A percentile compares a stretch with the other conserved stretches of the same genome.
Conservation (phyloP, 129 eudicot genomes). For the Gnaphalium uliginosum region DNA sequence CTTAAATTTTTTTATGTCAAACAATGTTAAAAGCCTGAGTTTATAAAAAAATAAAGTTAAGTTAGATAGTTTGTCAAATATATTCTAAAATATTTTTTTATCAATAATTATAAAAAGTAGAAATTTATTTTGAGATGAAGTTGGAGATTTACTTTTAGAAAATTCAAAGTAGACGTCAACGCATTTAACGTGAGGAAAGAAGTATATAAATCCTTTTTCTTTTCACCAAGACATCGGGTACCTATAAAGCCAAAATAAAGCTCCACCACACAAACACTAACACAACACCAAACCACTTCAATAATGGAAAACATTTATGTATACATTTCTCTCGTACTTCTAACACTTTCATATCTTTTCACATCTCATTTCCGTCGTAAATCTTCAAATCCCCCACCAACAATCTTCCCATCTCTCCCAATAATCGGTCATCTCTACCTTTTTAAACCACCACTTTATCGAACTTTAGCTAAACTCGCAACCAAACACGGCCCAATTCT, state of each 20-base stretch:
- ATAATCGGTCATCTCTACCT: conserved; percentile 55
- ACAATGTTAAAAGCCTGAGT: too few relatives aligned
- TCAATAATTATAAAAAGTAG: too few relatives aligned
- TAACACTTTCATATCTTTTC: conserved; percentile 21
- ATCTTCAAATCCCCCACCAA: conserved; percentile 41
- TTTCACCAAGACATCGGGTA: too few relatives aligned
- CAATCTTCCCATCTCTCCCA: conserved; percentile 38
- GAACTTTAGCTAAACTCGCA: conserved; percentile 31
- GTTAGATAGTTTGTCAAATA: too few relatives aligned
- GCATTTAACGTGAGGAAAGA: too few relatives aligned
- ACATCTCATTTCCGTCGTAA: conserved; percentile 26
- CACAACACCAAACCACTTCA: conserved; percentile 29
- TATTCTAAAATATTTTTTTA: too few relatives aligned
- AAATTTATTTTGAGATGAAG: too few relatives aligned
- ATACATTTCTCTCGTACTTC: conserved; percentile 24
- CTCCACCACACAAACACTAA: background rate
- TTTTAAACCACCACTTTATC: conserved; percentile 36
- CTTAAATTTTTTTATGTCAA: too few relatives aligned
- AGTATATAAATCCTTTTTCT: too few relatives aligned
- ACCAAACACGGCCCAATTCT: conserved; percentile 38
- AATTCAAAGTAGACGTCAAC: too few relatives aligned
- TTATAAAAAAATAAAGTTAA: too few relatives aligned
- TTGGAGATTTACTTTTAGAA: too few relatives aligned
- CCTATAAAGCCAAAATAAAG: background rate
- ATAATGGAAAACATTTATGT: conserved; percentile 25